These are phyloP conservation scores for Globisporangium parvum DNA, from an alignment of 352 stramenopile genomes.

Conservation along the genomic window DNA sequence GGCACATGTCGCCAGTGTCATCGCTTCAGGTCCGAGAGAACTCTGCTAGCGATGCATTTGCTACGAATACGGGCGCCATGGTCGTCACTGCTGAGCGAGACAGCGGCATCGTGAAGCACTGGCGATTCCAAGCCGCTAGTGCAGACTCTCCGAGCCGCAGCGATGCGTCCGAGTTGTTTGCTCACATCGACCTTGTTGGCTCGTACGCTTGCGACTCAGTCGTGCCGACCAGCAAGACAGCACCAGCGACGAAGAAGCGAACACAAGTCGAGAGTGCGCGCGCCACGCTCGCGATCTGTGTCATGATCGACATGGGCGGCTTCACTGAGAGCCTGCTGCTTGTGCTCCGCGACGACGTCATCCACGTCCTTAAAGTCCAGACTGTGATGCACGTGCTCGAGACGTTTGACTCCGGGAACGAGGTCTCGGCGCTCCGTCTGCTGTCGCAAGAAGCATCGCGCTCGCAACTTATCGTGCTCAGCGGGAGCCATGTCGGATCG, in stretches of 20 bases:
- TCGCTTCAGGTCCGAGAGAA: neutral
- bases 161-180: neutral
- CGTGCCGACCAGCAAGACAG: conserved; percentile 3
- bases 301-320: conserved; percentile 43
- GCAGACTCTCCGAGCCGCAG: too few relatives aligned
- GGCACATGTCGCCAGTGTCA: conserved; percentile 6
- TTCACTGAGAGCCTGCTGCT: conserved; percentile 49
- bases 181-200: conserved; percentile 24
- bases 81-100: conserved; percentile 26
- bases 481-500: conserved; percentile 3
- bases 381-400: conserved; percentile 29
- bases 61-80: conserved; percentile 13
- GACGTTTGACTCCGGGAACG: conserved; percentile 11
- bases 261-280: conserved; percentile 13
- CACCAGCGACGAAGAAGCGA: conserved; percentile 4
- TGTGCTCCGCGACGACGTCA: conserved; percentile 38
- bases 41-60: too few relatives aligned
- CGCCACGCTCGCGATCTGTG: conserved; percentile 24
- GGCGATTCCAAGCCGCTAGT: conserved; percentile 18
- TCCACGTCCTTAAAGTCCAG: conserved; percentile 70
- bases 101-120: conserved; percentile 31
- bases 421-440: conserved; percentile 15
- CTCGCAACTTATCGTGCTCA: conserved; percentile 7
- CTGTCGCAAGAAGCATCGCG: conserved; percentile 9
- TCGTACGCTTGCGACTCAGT: conserved; percentile 13